A percentile compares a stretch with the other conserved stretches of the same genome.
phyloP scores from a whole-genome alignment of 2,329 filamentous ascomycete genomes.

The Pleurostoma richardsiae region DNA sequence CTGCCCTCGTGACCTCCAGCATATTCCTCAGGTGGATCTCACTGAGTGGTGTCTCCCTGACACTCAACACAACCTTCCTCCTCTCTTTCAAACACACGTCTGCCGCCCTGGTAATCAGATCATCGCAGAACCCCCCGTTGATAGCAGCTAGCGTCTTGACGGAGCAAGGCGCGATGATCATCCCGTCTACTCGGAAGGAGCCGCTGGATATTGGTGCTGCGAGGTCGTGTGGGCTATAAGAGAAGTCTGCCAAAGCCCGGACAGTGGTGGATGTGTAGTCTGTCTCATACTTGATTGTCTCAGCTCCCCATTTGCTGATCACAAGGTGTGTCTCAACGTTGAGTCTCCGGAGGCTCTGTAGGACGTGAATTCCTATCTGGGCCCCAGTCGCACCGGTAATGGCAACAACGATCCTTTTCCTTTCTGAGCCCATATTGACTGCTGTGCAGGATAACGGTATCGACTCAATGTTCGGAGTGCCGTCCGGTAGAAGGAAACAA shows the following conservation, averaged over 20 bases:
- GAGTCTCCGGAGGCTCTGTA: constrained; percentile 30
- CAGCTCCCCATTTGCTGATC: constrained; percentile 42
- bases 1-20: constrained; percentile 26
- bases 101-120: constrained; percentile 36
- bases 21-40: constrained; percentile 40
- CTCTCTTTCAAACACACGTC: constrained; percentile 40
- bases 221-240: constrained; percentile 33
- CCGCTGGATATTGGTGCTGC: constrained; percentile 37
- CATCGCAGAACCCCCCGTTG: constrained; percentile 31
- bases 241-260: constrained; percentile 27
- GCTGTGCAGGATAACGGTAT: neutral
- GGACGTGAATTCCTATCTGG: constrained; percentile 31
- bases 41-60: constrained; percentile 37
- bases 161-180: constrained; percentile 41
- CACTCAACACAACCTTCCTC: constrained; percentile 28
- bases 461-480: too few relatives aligned
- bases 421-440: neutral
- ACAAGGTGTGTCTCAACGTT: constrained; percentile 40
- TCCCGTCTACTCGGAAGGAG: constrained; percentile 35
- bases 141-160: constrained; percentile 42
- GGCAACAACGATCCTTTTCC: constrained; percentile 35
- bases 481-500: too few relatives aligned
- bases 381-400: constrained; percentile 45
- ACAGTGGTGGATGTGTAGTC: constrained; percentile 28
- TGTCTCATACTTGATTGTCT: constrained; percentile 41